Percentiles rank a stretch among this genome's conserved stretches.
phyloP scores from a whole-genome alignment of 225 moss, liverwort and hornwort genomes.

The Straminergon stramineum region DNA sequence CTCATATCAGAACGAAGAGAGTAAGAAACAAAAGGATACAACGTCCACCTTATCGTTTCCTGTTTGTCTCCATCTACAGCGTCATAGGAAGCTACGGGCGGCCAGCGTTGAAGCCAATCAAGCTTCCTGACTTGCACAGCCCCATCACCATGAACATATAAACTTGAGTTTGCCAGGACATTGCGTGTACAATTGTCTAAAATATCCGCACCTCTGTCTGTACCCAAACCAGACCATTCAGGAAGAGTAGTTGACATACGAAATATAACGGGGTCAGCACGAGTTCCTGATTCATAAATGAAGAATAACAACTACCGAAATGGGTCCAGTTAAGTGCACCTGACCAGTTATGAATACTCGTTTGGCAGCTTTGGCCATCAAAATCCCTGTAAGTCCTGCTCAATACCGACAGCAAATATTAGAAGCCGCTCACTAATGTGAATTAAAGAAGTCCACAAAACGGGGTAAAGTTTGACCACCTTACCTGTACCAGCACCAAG shows the following conservation, averaged over 20 bases:
- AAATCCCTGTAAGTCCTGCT: constrained; percentile 56
- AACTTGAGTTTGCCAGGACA: constrained; percentile 32
- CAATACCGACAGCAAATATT: background rate
- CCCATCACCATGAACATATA: constrained; percentile 31
- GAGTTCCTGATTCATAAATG: background rate
- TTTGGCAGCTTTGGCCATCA: constrained; percentile 61
- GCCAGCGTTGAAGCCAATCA: constrained; percentile 67
- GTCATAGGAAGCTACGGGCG: constrained; percentile 13
- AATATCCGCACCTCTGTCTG: constrained; percentile 54
- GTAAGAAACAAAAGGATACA: background rate
- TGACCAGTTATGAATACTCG: constrained; percentile 70
- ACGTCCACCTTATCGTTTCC: constrained; percentile 3
- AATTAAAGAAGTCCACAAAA: background rate
- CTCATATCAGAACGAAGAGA: background rate
- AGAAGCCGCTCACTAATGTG: background rate
- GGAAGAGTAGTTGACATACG: background rate
- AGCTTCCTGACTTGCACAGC: constrained; percentile 62
- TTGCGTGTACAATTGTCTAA: constrained; percentile 75
- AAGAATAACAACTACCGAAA: background rate
- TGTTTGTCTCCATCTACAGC: constrained; percentile 2
- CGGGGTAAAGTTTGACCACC: background rate
- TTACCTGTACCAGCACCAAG: constrained; percentile 72
- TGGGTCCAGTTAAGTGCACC: constrained; percentile 1
- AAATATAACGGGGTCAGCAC: background rate
- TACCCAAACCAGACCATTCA: background rate